Percentiles rank a stretch among this genome's conserved stretches.
Conservation (phyloP, 2,329 filamentous ascomycete species). For the Calonectria fujianensis region DNA sequence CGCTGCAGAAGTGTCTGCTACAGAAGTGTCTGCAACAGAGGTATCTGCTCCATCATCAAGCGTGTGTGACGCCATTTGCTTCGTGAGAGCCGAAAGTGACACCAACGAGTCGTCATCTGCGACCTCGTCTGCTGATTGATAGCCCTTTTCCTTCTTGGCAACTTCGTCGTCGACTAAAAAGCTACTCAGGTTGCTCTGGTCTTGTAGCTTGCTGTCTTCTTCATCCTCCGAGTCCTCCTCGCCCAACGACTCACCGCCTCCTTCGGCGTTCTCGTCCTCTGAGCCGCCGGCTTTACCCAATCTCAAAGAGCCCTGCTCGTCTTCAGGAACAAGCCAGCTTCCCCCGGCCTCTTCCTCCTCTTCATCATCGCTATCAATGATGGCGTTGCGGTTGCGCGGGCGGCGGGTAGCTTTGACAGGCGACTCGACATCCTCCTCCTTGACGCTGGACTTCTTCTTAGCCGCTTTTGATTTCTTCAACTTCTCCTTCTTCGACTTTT, state of each 20-base stretch:
- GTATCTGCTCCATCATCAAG: slow-evolving; percentile 54
- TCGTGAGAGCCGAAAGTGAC: slow-evolving; percentile 61
- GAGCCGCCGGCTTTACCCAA: slow-evolving; percentile 87
- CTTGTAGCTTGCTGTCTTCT: slow-evolving; percentile 73
- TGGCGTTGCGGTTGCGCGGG: slow-evolving; percentile 56
- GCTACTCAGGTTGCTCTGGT: slow-evolving; percentile 72
- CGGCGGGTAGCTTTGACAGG: slow-evolving; percentile 55
- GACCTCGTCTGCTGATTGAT: slow-evolving; percentile 51
- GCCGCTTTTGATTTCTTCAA: slow-evolving; percentile 44
- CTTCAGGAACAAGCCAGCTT: slow-evolving; percentile 86
- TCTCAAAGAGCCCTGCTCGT: slow-evolving; percentile 75
- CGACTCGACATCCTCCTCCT: slow-evolving; percentile 43
- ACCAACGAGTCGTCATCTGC: slow-evolving; percentile 58
- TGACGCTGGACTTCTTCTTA: slow-evolving; percentile 41
- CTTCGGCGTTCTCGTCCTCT: slow-evolving; percentile 92
- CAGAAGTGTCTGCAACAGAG: slow-evolving; percentile 41
- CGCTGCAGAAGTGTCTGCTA: slow-evolving; percentile 34
- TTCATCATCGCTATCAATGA: slow-evolving; percentile 40
- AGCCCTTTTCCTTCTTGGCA: slow-evolving; percentile 58
- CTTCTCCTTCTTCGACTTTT: slow-evolving; percentile 43
- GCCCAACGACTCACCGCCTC: slow-evolving; percentile 86
- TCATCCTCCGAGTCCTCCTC: slow-evolving; percentile 80
- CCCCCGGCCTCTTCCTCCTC: slow-evolving; percentile 82
- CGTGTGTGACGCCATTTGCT: slow-evolving; percentile 62
- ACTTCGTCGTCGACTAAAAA: slow-evolving; percentile 73